Evolutionary conservation across 1,284 basidiomycete genomes (phyloP).

Genomic region (Irpex sp.): DNA sequence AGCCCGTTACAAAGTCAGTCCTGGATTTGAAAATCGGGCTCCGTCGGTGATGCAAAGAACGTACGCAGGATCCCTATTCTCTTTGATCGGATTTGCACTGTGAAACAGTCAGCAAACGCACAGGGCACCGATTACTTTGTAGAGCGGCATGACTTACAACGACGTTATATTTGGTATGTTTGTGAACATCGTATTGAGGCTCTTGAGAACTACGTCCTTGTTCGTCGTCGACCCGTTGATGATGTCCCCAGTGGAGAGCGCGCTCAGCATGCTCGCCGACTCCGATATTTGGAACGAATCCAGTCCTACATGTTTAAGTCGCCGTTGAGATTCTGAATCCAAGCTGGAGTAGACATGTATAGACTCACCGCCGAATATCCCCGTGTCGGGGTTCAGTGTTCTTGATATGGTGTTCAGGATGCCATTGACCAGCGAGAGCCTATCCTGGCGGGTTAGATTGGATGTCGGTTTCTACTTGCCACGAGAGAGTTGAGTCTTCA

Average conservation of each 20-base stretch:
- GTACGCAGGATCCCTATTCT: background rate
- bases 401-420: background rate
- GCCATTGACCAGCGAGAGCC: background rate
- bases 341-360: background rate
- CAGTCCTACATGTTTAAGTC: background rate
- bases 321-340: background rate
- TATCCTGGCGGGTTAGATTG: background rate
- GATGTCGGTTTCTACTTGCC: background rate
- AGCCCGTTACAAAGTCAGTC: background rate
- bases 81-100: background rate
- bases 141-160: background rate
- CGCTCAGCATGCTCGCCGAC: background rate
- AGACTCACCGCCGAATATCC: background rate
- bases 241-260: background rate
- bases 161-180: background rate
- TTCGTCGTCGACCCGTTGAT: background rate
- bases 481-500: background rate
- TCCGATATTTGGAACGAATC: background rate
- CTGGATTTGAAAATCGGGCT: background rate
- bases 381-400: background rate
- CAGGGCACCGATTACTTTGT: background rate
- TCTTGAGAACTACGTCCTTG: background rate
- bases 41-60: too few species aligned
- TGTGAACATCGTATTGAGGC: background rate
- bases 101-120: background rate